These are phyloP conservation scores for Lachnellula willkommii DNA, from an alignment of 2,329 filamentous ascomycete species.

Conservation along the genomic window DNA sequence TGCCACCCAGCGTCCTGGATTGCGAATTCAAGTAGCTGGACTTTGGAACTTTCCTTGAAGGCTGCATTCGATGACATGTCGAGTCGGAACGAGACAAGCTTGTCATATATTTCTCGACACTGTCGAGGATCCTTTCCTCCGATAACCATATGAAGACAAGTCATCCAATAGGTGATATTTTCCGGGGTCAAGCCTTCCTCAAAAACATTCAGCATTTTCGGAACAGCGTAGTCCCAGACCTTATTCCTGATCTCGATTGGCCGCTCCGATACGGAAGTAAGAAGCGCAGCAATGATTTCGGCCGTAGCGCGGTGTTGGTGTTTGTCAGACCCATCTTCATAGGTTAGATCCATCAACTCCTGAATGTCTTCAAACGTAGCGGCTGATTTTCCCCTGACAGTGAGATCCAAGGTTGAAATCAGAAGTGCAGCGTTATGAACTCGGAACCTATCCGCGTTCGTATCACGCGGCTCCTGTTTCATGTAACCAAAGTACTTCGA, in stretches of 20 bases:
- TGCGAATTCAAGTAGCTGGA: conserved; percentile 81
- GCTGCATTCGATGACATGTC: conserved; percentile 95
- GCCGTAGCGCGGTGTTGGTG: conserved; percentile 95
- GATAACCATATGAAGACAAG: conserved; percentile 82
- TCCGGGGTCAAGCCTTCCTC: conserved; percentile 91
- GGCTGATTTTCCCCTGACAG: conserved; percentile 71
- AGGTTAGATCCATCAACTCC: conserved; percentile 69
- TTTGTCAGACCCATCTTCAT: conserved; percentile 91
- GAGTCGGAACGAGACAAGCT: conserved; percentile 76
- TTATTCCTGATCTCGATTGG: conserved; percentile 65
- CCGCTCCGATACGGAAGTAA: conserved; percentile 76
- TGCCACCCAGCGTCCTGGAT: conserved; percentile 92
- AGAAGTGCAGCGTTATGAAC: conserved; percentile 83
- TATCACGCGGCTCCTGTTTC: conserved; percentile 90
- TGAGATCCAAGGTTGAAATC: conserved; percentile 83
- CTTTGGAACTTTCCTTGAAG: conserved; percentile 97
- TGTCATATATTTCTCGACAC: conserved; percentile 78
- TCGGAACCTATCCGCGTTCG: conserved; percentile 76
- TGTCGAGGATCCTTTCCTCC: conserved; percentile 87
- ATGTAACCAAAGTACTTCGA: conserved; percentile 83
- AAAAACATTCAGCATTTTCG: conserved; percentile 79
- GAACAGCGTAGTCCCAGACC: conserved; percentile 86
- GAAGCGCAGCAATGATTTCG: conserved; percentile 82
- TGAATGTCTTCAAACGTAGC: conserved; percentile 85
- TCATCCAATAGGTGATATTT: conserved; percentile 91